Conservation (phyloP, 345 rosid species). For the Reutealis trisperma region DNA sequence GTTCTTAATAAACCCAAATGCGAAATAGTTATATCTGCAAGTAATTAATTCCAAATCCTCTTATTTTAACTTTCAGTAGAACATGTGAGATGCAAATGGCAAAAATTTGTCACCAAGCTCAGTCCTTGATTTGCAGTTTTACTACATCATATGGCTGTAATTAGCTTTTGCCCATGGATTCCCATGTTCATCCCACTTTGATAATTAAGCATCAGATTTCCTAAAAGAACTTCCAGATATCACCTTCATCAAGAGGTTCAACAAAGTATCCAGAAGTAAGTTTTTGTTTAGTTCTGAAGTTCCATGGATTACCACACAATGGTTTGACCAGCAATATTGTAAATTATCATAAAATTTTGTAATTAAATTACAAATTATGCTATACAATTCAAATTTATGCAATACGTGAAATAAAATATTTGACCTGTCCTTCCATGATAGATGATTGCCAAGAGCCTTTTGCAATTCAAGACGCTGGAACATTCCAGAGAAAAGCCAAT, state of each 20-base stretch:
- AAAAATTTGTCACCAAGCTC: neutral
- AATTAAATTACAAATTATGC: neutral
- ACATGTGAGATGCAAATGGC: neutral
- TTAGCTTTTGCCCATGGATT: neutral
- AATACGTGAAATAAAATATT: neutral
- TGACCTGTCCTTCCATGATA: conserved; percentile 98
- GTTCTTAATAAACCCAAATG: too few species aligned
- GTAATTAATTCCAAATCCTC: neutral
- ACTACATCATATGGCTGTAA: neutral
- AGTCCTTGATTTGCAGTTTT: neutral
- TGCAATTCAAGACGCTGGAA: conserved; percentile 84
- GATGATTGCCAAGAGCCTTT: conserved; percentile 96
- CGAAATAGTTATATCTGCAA: too few species aligned
- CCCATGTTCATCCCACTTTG: neutral
- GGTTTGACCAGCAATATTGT: neutral
- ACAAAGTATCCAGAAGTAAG: neutral
- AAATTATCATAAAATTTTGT: neutral
- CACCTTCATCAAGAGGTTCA: neutral
- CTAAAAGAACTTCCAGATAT: neutral
- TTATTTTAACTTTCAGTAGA: neutral
- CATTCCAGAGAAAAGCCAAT: conserved; percentile 77
- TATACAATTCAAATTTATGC: neutral
- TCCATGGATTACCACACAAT: neutral
- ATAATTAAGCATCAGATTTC: neutral
- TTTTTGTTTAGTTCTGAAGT: neutral